Evolutionary conservation across 139 green algal species (phyloP), one percentile per base, ranked within the genome.

Genomic region (Chlorella sp.): DNA sequence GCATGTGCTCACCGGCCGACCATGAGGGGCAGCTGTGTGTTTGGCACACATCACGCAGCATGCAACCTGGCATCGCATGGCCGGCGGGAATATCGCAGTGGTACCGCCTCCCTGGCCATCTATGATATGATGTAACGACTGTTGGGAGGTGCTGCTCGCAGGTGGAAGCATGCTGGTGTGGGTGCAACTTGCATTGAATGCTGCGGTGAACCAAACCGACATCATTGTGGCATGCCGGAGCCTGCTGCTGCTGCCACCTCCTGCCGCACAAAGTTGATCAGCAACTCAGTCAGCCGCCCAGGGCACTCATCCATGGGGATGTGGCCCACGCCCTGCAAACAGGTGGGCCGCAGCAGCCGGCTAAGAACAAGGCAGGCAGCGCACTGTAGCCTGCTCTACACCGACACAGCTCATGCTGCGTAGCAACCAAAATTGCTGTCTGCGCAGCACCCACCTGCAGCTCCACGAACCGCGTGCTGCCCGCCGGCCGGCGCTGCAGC

Each of bases 241-340:
- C n/a, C 43, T 30, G 72, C 41, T 36, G 72, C 28, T 24, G 28
- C 72, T 20, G 24, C 41, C 72, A 56, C 40, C 72, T n/a, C 40
- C 46, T 80, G 74, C 84, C 34, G 30, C 32, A 85, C 73, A 85
- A 88, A 88, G 14, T 84, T 44, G 43, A 72, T 85, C 36, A 88
- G 51, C 40, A 46, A 20, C 24, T 28, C 19, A 67, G 85, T 88
- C 38, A 88, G 82, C 60, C 65, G 60, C 30, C 41, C 41, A 11
- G 76, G 76, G 41, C 34, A 65, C 64, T 88, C 84, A 36, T 88
- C 84, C 84, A 88, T 88, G 8, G 84, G 84, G 28, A 85, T 41
- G 75, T 88, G 84, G 6, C 84, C 84, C 11, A 76, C 56, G 17
- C 65, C 78, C 73, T 84, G 60, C 41, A 16, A 65, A 17, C 48